These are phyloP conservation scores for Suhomyces sp. DNA, from an alignment of 805 yeast genomes.

Conservation along the genomic window DNA sequence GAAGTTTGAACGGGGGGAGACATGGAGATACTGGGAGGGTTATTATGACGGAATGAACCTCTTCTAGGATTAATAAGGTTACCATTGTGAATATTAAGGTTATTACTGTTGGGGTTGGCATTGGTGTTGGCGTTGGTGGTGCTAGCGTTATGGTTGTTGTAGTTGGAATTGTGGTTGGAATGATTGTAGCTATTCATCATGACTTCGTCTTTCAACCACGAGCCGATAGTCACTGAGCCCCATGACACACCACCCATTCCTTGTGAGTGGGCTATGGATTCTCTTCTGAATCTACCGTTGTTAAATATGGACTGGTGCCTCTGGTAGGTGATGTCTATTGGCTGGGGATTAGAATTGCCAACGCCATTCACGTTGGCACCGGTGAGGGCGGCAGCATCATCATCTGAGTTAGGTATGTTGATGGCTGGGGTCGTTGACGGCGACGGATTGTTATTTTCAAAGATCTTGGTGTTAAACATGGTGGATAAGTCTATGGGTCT, in stretches of 20 bases:
- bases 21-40: slow-evolving; percentile 30
- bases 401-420: slow-evolving; percentile 22
- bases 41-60: slow-evolving; percentile 36
- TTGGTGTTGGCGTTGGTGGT: slow-evolving; percentile 16
- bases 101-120: slow-evolving; percentile 11
- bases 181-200: slow-evolving; percentile 46
- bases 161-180: slow-evolving; percentile 15
- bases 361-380: slow-evolving; percentile 4
- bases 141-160: slow-evolving; percentile 11
- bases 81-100: slow-evolving; percentile 16
- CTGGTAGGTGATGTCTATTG: slow-evolving; percentile 45
- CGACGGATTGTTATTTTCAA: slow-evolving; percentile 31
- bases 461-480: slow-evolving; percentile 46
- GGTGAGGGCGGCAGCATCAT: slow-evolving; percentile 2
- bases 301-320: slow-evolving; percentile 42
- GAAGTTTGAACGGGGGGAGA: slow-evolving; percentile 71
- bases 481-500: too few relatives aligned
- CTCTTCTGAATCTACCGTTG: slow-evolving; percentile 63
- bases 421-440: slow-evolving; percentile 27
- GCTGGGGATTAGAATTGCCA: slow-evolving; percentile 32
- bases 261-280: slow-evolving; percentile 91
- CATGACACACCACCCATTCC: slow-evolving; percentile 98
- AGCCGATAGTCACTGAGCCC: slow-evolving; percentile 94
- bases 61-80: slow-evolving; percentile 36
- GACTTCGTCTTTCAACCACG: slow-evolving; percentile 94